These are phyloP conservation scores for Paramecium pentaurelia DNA, from an alignment of 73 alveolate species.

Conservation along the genomic window DNA sequence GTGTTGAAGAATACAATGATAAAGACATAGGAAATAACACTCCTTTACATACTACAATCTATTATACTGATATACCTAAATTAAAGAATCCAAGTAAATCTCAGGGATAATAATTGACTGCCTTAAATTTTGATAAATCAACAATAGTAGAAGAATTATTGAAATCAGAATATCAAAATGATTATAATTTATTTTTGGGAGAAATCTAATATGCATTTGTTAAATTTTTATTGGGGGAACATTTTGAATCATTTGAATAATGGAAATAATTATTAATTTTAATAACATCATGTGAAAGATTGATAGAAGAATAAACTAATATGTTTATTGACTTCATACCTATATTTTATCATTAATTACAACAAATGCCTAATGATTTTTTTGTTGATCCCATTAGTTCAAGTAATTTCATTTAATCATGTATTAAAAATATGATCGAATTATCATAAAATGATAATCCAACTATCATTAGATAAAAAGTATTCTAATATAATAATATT, in stretches of 20 bases:
- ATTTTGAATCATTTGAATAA: slow-evolving; percentile 70
- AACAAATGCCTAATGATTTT: slow-evolving; percentile 74
- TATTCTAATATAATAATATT: background rate
- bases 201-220: slow-evolving; percentile 75
- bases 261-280: slow-evolving; percentile 70
- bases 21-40: slow-evolving; percentile 47
- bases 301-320: slow-evolving; percentile 58
- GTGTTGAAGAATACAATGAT: slow-evolving; percentile 54
- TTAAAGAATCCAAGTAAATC: slow-evolving; percentile 45
- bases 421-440: slow-evolving; percentile 64
- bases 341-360: slow-evolving; percentile 65
- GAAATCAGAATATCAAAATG: slow-evolving; percentile 54
- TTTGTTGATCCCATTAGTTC: slow-evolving; percentile 71
- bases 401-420: slow-evolving; percentile 69
- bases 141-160: slow-evolving; percentile 58
- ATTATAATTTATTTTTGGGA: slow-evolving; percentile 61
- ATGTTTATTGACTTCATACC: slow-evolving; percentile 69
- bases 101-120: slow-evolving; percentile 62
- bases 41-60: slow-evolving; percentile 41
- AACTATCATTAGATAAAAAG: background rate
- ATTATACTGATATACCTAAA: slow-evolving; percentile 60
- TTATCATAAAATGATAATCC: background rate
- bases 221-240: slow-evolving; percentile 70
- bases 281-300: slow-evolving; percentile 67
- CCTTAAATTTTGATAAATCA: slow-evolving; percentile 70